Percentiles rank a stretch among this genome's conserved stretches.
These are phyloP conservation scores for Aspergillus bertholletiae DNA, from an alignment of 495 filamentous ascomycete species.

Conservation along the genomic window DNA sequence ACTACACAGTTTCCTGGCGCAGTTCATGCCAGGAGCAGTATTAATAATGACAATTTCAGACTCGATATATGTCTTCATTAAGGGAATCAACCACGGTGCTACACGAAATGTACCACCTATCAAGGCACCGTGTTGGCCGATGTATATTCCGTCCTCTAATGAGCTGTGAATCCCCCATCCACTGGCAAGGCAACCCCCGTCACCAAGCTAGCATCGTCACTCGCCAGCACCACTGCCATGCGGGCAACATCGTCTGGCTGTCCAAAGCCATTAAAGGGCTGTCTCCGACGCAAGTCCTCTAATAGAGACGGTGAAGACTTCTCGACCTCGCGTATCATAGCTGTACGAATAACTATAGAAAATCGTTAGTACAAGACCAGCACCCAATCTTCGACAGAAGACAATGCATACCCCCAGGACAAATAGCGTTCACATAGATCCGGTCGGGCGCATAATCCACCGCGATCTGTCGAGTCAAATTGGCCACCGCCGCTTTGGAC, in stretches of 20 bases:
- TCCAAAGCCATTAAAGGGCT: constrained; percentile 41
- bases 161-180: constrained; percentile 46
- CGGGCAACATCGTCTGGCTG: constrained; percentile 43
- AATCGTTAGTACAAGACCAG: neutral
- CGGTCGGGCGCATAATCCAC: constrained; percentile 45
- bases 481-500: constrained; percentile 46
- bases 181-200: constrained; percentile 37
- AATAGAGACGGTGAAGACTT: neutral
- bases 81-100: no score
- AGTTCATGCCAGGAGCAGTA: no score
- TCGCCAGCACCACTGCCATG: constrained; percentile 45
- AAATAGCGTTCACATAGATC: constrained; percentile 53
- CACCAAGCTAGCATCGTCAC: constrained; percentile 43
- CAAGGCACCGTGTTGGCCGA: no score
- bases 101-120: no score
- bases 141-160: no score
- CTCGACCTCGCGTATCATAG: constrained; percentile 17
- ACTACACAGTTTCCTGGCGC: no score
- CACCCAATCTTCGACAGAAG: constrained; percentile 10
- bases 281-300: constrained; percentile 16
- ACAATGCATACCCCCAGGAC: constrained; percentile 45
- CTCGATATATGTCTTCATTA: no score
- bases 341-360: constrained; percentile 21
- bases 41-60: no score
- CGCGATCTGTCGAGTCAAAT: constrained; percentile 44